Base-by-base conservation (phyloP, 148 eudicot genomes). In the Beta vulgaris region DNA sequence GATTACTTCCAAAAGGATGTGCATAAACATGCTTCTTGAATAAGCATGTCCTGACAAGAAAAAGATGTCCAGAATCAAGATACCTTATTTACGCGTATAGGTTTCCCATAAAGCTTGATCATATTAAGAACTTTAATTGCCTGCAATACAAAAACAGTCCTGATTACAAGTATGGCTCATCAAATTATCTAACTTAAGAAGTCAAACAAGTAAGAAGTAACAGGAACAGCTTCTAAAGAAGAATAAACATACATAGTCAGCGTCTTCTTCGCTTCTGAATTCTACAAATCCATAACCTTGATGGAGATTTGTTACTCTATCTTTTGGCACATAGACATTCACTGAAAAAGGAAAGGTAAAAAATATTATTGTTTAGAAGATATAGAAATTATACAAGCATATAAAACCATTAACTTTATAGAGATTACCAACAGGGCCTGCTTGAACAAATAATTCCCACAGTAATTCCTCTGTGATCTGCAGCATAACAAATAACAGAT, bases 211-310 rank as follows among this genome's bases (percentile, higher is more conserved):
- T 25, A n/a, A 48, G 16, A 64, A 53, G 55, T 18, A 19, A 60
- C 7, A 19, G 16, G 10, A 26, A 18, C n/a, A 76, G 78, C 37
- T n/a, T 31, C 60, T 49, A 77, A 32, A 21, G 58, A 36, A 26
- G 19, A 73, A 28, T 63, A 67, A 43, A 49, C 94, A 84, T 89
- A 95, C 99, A 86, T 96, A 96, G 77, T 96, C 99, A 75, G 98
- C 99, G 79, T 96, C 99, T 78, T 96, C 99, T 85, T 96, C 98
- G 72, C 94, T 96, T 75, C 97, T 84, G 32, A 96, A 96, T 71
- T 96, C 99, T 49, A 96, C 99, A 87, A 96, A 96, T 43, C 98
- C 99, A 79, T 96, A 96, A 32, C 99, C 97, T 84, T 96, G 99
- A 83, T 96, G 99, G 74, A 93, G 97, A 79, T 92, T 92, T 60